Percentiles rank a stretch among this genome's conserved stretches.
phyloP scores from a whole-genome alignment of 352 stramenopile species.

The Pythium aphanidermatum region DNA sequence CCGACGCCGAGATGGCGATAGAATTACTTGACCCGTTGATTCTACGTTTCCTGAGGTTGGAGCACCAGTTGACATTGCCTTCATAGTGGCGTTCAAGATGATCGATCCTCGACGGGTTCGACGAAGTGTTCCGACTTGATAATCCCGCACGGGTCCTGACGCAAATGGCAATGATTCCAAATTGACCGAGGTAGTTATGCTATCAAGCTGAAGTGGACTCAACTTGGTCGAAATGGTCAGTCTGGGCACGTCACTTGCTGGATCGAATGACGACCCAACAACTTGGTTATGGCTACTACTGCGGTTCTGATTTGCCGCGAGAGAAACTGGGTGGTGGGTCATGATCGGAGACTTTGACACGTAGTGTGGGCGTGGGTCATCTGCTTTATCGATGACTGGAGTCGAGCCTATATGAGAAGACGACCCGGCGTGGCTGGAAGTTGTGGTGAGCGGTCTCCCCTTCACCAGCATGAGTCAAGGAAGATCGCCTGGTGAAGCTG shows the following conservation, averaged over 20 bases:
- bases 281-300: conserved; percentile 21
- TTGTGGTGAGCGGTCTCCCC: too few species aligned
- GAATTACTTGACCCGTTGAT: not conserved
- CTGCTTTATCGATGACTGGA: not conserved
- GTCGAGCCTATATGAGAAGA: too few species aligned
- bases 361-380: not conserved
- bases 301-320: not conserved
- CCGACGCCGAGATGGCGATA: not conserved
- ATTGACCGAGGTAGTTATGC: not conserved
- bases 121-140: not conserved
- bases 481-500: too few species aligned
- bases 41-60: not conserved
- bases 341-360: too few species aligned
- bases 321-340: too few species aligned
- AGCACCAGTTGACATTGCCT: conserved; percentile 8
- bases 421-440: too few species aligned
- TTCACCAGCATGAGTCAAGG: too few species aligned
- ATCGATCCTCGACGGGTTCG: conserved; percentile 13
- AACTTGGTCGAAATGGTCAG: not conserved
- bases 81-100: conserved; percentile 14
- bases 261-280: not conserved
- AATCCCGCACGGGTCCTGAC: not conserved
- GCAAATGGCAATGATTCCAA: not conserved
- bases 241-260: not conserved
- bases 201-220: not conserved